Conservation (phyloP, 306 rosid genomes). For the Biancaea sappan region DNA sequence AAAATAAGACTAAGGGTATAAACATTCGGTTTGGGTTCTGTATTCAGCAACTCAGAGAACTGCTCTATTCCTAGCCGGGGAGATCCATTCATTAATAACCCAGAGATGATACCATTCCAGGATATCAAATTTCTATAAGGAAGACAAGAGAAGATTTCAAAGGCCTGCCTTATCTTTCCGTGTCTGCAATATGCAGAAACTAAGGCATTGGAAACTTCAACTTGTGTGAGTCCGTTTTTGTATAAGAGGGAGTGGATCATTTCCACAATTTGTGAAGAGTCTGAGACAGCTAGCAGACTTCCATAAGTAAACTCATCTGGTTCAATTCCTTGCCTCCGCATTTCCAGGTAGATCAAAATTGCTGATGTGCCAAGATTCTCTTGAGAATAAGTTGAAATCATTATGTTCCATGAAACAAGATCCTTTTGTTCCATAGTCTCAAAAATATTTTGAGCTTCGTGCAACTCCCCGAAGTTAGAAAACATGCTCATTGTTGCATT, state of each 20-base stretch:
- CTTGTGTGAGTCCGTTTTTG: conserved; percentile 52
- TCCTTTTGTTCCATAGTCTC: too few species aligned
- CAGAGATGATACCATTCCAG: conserved; percentile 65
- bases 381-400: conserved; percentile 53
- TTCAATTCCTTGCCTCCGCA: conserved; percentile 47
- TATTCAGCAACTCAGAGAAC: conserved; percentile 46
- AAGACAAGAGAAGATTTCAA: conserved; percentile 45
- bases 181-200: conserved; percentile 61
- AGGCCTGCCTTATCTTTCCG: conserved; percentile 47
- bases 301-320: conserved; percentile 75
- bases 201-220: conserved; percentile 59
- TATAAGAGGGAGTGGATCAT: conserved; percentile 52
- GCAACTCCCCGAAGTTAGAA: too few species aligned
- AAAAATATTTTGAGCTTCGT: too few species aligned
- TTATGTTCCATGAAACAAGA: too few species aligned
- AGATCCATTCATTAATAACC: conserved; percentile 55
- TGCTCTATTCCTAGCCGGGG: conserved; percentile 54
- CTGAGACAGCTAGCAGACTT: conserved; percentile 52
- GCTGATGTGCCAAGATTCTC: conserved; percentile 42
- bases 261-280: conserved; percentile 44
- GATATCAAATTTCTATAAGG: conserved; percentile 55
- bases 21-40: conserved; percentile 55
- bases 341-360: conserved; percentile 46
- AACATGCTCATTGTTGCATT: too few species aligned
- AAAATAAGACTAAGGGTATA: conserved; percentile 61